phyloP scores from a whole-genome alignment of 129 eudicot species.

The Gnaphalium uliginosum region DNA sequence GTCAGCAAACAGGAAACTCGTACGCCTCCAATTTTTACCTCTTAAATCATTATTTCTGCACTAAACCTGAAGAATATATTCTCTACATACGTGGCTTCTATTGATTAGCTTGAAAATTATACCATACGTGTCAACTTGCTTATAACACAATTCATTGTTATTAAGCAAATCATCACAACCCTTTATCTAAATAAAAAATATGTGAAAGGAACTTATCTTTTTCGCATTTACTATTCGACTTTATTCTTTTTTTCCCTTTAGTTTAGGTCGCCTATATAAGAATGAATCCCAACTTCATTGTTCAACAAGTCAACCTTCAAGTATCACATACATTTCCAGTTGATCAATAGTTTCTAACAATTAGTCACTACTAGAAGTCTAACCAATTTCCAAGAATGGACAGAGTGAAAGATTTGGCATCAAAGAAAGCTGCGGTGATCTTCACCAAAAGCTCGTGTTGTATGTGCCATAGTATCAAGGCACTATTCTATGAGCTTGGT shows the following conservation, averaged over 20 bases:
- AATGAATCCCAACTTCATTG: slow-evolving; percentile 24
- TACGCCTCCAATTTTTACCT: slow-evolving; percentile 23
- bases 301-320: slow-evolving; percentile 34
- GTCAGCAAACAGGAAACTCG: slow-evolving; percentile 15
- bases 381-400: slow-evolving; percentile 47
- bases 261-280: slow-evolving; percentile 37
- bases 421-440: slow-evolving; percentile 92
- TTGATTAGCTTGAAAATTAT: slow-evolving; percentile 17
- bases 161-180: slow-evolving; percentile 43
- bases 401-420: slow-evolving; percentile 65
- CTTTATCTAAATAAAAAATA: slow-evolving; percentile 41
- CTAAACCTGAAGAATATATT: slow-evolving; percentile 34
- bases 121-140: slow-evolving; percentile 45
- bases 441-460: slow-evolving; percentile 91
- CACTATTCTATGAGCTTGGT: slow-evolving; percentile 81
- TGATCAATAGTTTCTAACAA: not conserved
- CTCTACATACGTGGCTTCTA: slow-evolving; percentile 23
- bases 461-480: slow-evolving; percentile 94
- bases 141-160: slow-evolving; percentile 43
- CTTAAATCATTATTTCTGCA: slow-evolving; percentile 8
- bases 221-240: slow-evolving; percentile 18
- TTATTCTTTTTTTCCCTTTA: slow-evolving; percentile 17
- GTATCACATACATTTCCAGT: slow-evolving; percentile 13
- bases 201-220: slow-evolving; percentile 43
- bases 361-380: not conserved